Evolutionary conservation across 1,284 basidiomycete genomes (phyloP).

Genomic region (Pascua sp.): DNA sequence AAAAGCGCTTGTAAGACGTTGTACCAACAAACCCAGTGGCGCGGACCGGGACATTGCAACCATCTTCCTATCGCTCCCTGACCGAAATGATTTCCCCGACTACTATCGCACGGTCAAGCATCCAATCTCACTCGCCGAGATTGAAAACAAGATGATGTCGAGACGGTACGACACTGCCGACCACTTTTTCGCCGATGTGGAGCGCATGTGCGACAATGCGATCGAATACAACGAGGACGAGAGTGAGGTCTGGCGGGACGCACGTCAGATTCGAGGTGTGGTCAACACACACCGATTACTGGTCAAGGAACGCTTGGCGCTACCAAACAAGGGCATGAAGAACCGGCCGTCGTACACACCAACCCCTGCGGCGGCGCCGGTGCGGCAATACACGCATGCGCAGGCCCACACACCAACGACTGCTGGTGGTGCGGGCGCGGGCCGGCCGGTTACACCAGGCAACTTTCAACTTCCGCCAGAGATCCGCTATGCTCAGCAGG

Average conservation of each 20-base stretch:
- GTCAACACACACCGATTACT: slow-evolving; percentile 10
- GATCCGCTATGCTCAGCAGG: background rate
- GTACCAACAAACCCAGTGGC: slow-evolving; percentile 15
- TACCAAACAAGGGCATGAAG: slow-evolving; percentile 3
- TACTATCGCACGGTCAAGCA: slow-evolving; percentile 83
- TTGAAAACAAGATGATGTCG: slow-evolving; percentile 69
- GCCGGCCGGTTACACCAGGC: background rate
- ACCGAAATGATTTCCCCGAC: slow-evolving; percentile 77
- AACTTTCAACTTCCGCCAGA: slow-evolving; percentile 7
- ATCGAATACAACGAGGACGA: slow-evolving; percentile 83
- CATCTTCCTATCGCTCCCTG: slow-evolving; percentile 73
- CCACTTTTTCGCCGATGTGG: slow-evolving; percentile 73
- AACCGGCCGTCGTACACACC: background rate
- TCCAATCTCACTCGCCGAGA: slow-evolving; percentile 81
- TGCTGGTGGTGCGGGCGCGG: background rate
- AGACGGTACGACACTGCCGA: slow-evolving; percentile 64
- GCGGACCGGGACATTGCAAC: slow-evolving; percentile 65
- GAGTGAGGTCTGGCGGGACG: slow-evolving; percentile 79
- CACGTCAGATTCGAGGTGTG: slow-evolving; percentile 56
- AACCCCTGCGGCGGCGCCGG: background rate
- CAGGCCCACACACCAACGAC: background rate
- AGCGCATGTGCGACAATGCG: slow-evolving; percentile 84
- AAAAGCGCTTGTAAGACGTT: background rate
- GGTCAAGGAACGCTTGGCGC: slow-evolving; percentile 14
- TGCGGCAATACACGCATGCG: background rate